Conservation (phyloP, 148 eudicot genomes). For the Agrostemma githago region DNA sequence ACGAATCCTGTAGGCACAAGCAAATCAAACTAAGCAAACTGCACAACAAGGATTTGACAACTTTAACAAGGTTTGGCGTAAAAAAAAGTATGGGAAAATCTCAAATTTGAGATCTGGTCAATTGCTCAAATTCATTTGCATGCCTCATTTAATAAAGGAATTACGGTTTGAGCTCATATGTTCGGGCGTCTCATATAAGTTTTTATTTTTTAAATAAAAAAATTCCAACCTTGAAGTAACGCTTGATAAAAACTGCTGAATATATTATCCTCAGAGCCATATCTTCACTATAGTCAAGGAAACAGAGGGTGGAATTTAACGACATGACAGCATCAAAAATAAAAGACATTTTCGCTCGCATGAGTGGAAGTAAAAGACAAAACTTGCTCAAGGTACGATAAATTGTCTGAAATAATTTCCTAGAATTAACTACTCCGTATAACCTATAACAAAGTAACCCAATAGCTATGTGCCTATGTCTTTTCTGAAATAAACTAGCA, state of each 20-base stretch:
- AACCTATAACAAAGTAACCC: too few relatives aligned
- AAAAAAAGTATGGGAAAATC: neutral
- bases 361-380: too few relatives aligned
- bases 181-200: neutral
- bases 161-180: neutral
- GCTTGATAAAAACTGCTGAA: slow-evolving; percentile 75
- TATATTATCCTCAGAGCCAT: slow-evolving; percentile 79
- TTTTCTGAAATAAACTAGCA: neutral
- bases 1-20: slow-evolving; percentile 50
- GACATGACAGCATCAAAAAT: neutral
- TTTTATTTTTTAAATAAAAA: neutral
- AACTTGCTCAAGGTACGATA: too few relatives aligned
- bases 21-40: neutral
- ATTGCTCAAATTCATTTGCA: neutral
- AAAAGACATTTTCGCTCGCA: neutral
- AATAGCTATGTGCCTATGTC: too few relatives aligned
- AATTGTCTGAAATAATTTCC: too few relatives aligned
- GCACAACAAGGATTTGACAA: neutral
- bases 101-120: neutral
- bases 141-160: neutral
- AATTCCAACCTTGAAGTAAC: slow-evolving; percentile 70
- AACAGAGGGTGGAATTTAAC: neutral
- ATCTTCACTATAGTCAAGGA: slow-evolving; percentile 63
- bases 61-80: slow-evolving; percentile 1
- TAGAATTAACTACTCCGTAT: too few relatives aligned